A percentile compares a stretch with the other conserved stretches of the same genome.
Evolutionary conservation across 2,329 filamentous ascomycete species (phyloP).

Genomic region (Gnomoniopsis smithogilvyi): DNA sequence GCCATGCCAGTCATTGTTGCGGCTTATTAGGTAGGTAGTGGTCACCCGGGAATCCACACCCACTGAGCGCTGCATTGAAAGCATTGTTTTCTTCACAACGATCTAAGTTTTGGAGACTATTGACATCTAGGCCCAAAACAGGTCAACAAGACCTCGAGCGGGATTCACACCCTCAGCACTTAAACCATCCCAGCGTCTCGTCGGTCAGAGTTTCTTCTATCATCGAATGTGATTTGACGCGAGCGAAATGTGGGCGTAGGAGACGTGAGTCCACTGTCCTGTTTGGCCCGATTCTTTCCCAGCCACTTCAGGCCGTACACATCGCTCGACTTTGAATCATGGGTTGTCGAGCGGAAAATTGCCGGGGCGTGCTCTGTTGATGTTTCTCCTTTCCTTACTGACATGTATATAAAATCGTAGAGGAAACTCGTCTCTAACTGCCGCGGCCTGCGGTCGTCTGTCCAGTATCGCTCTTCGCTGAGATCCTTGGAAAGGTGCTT

Average conservation of each 20-base stretch:
- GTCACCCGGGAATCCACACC: no score
- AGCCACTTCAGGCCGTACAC: constrained; percentile 1
- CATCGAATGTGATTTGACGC: constrained; percentile 12
- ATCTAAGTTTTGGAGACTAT: no score
- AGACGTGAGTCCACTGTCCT: background rate
- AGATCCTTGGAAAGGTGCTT: constrained; percentile 42
- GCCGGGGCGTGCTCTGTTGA: background rate
- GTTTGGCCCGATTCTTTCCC: background rate
- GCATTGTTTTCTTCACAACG: no score
- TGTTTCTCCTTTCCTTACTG: constrained; percentile 24
- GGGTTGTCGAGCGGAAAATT: background rate
- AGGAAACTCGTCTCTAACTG: constrained; percentile 39
- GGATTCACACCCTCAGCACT: constrained; percentile 16
- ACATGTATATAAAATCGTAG: constrained; percentile 42
- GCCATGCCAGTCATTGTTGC: no score
- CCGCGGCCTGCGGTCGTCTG: constrained; percentile 39
- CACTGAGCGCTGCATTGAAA: no score
- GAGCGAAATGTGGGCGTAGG: constrained; percentile 12
- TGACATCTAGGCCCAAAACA: no score
- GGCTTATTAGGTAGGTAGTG: no score
- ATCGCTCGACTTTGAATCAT: constrained; percentile 2
- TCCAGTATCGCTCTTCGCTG: constrained; percentile 47
- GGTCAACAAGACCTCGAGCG: no score
- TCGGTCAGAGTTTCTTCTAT: background rate
- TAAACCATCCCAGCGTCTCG: background rate